Percentiles rank a stretch among this genome's conserved stretches.
Evolutionary conservation across 2,329 filamentous ascomycete genomes (phyloP).

Genomic region (Pseudogymnoascus sp.): DNA sequence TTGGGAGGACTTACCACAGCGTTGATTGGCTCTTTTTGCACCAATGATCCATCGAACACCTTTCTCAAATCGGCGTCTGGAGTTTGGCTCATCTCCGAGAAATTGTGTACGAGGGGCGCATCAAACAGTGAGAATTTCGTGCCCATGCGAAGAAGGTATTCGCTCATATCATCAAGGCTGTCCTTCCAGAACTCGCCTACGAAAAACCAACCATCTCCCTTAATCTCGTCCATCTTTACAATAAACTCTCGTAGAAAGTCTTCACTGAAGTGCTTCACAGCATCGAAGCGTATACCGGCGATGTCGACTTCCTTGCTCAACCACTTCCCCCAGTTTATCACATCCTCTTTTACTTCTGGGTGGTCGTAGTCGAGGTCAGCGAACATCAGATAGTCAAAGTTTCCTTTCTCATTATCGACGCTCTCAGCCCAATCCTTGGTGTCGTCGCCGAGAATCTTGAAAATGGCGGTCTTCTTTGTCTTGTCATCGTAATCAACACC

Average conservation of each 20-base stretch:
- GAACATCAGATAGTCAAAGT: slow-evolving; percentile 66
- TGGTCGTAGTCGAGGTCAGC: slow-evolving; percentile 60
- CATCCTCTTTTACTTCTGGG: slow-evolving; percentile 54
- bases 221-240: slow-evolving; percentile 41
- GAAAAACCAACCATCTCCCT: slow-evolving; percentile 50
- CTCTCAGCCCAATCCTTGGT: slow-evolving; percentile 56
- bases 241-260: slow-evolving; percentile 61
- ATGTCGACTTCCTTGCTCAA: slow-evolving; percentile 52
- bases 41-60: slow-evolving; percentile 54
- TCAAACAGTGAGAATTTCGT: slow-evolving; percentile 57
- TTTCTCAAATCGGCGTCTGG: slow-evolving; percentile 51
- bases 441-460: slow-evolving; percentile 51
- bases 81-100: slow-evolving; percentile 50
- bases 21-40: slow-evolving; percentile 42
- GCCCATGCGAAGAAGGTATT: slow-evolving; percentile 50
- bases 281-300: slow-evolving; percentile 61
- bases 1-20: slow-evolving; percentile 41
- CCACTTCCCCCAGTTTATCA: slow-evolving; percentile 61
- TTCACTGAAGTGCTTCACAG: slow-evolving; percentile 62
- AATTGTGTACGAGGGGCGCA: slow-evolving; percentile 59
- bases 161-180: slow-evolving; percentile 44
- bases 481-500: slow-evolving; percentile 57
- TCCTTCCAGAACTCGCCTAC: slow-evolving; percentile 64
- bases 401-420: slow-evolving; percentile 51
- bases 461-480: slow-evolving; percentile 51